Base-by-base conservation (phyloP, 139 green algal species). In the Chlorella sorokiniana region DNA sequence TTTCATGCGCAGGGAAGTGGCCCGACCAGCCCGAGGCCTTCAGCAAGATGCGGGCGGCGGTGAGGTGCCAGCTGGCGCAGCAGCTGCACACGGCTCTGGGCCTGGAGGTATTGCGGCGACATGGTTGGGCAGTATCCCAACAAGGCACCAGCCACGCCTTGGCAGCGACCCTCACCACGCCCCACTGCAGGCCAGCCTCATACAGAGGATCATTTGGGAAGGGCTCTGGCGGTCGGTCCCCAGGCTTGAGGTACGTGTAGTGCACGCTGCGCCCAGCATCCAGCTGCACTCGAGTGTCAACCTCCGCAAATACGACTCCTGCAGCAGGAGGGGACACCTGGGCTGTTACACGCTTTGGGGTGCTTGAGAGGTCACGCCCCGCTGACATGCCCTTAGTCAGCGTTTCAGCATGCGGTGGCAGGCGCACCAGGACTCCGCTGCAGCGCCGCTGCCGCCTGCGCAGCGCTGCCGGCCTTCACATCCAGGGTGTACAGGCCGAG, bases 61-160 rank as follows among this genome's bases (percentile, higher is more conserved):
- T 97, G 51, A 92, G 91, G 1, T 69, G 91, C 51, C 93, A 96
- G 87, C 90, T 97, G 37, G 91, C 91, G 0, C 62, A 79, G 44
- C 69, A 81, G 29, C 85, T 97, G 27, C 65, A 86, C 14, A 68
- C 74, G 27, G 71, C 81, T 10, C 91, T 85, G 62, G 91, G 91
- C 48, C 42, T 93, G 63, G 69, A 83, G 16, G 84, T 84, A 1
- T n/a, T n/a, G n/a, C n/a, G n/a, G n/a, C n/a, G n/a, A n/a, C n/a
- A n/a, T n/a, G n/a, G n/a, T n/a, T n/a, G n/a, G n/a, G n/a, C n/a
- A n/a, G n/a, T n/a, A n/a, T n/a, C n/a, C n/a, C n/a, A n/a, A n/a
- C n/a, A n/a, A n/a, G n/a, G n/a, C n/a, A n/a, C n/a, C n/a, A n/a
- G n/a, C n/a, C n/a, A n/a, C n/a, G n/a, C n/a, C n/a, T n/a, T n/a